Base-by-base conservation (phyloP, 106 monocot genomes). In the Cymbidium sinense region DNA sequence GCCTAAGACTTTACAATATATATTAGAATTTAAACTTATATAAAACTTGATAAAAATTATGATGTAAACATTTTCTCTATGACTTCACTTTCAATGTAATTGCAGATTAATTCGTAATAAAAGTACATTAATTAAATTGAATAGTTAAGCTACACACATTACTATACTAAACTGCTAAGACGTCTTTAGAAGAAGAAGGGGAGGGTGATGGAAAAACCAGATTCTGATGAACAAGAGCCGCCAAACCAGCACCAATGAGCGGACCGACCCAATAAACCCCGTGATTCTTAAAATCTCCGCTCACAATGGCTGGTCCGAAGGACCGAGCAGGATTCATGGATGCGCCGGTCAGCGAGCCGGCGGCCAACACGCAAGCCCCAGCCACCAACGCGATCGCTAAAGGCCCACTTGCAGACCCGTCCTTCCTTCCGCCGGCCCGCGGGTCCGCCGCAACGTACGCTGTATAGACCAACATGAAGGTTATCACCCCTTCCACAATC, bases 241-340 rank as follows among this genome's bases (percentile, higher is more conserved):
- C 92, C 52, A 89, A 13, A 23, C 77, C 79, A 18, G 89, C 83
- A 0, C 92, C 92, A 19, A 89, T 76, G 0, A 92, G 85, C 12
- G 92, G 92, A 1, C 92, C 92, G 1, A 82, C 87, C 92, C 92
- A 92, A 72, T 92, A 92, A 29, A 92, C 87, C 29, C 74, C 89
- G 4, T 92, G 92, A 81, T 92, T 92, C 81, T 81, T 85, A 43
- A 89, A 89, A 41, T 92, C 80, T 30, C 92, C 89, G 65, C 82
- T 87, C 37, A 87, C 65, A 2, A 89, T 71, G 31, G 92, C 92
- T 27, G 92, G 92, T 6, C 89, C 92, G 69, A 89, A 92, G 0
- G 92, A 92, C 23, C 92, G 78, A 25, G 87, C 89, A 23, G 92
- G 92, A 77, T 92, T 92, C 92, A 92, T 92, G 51, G 92, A 92